Base-by-base conservation (phyloP, 371 early-diverging fungal genomes). In the Rhizopus delemar region DNA sequence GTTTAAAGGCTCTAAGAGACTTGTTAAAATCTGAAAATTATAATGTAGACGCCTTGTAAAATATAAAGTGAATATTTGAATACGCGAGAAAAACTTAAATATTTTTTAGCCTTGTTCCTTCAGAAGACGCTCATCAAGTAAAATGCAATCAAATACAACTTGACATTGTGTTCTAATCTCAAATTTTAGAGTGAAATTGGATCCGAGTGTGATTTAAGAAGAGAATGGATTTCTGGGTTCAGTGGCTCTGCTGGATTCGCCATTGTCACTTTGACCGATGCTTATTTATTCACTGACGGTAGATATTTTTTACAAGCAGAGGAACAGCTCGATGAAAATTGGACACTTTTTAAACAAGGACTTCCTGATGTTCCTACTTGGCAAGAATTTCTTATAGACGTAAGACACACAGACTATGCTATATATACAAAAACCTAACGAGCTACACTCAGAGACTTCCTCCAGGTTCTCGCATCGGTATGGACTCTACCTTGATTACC, bases 221-320 rank as follows among this genome's bases (percentile, higher is more conserved):
- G 99, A 9, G 82, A 78, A 16, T 95, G 83, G 80, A 93, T 99
- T 61, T 92, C 94, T 3, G 96, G 96, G 8, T 99, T 99, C 69
- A 93, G 87, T 49, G 99, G 99, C 5, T 97, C 98, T 5, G 97
- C 98, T 38, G 99, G 93, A 62, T 82, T 87, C 46, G 94, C 94
- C 7, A 79, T 97, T 39, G 89, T 95, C 35, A 84, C 91, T 4
- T 51, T 69, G 31, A 78, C 86, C 29, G 66, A 80, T 13, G 93
- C 93, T 22, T 90, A 87, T 11, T 80, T 98, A 38, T 98, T 96
- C 78, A 99, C 99, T 4, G 99, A 99, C 70, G 97, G 98, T 2
- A 82, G 99, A 53, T 99, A 99, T 85, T 99, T 93, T 76, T 75
- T 99, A 50, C 99, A 99, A 78, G 99, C 99, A 8, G 80, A 90